A percentile compares a stretch with the other conserved stretches of the same genome.
These are phyloP conservation scores for Polyporus tsugae DNA, from an alignment of 1,284 basidiomycete species.

Conservation along the genomic window DNA sequence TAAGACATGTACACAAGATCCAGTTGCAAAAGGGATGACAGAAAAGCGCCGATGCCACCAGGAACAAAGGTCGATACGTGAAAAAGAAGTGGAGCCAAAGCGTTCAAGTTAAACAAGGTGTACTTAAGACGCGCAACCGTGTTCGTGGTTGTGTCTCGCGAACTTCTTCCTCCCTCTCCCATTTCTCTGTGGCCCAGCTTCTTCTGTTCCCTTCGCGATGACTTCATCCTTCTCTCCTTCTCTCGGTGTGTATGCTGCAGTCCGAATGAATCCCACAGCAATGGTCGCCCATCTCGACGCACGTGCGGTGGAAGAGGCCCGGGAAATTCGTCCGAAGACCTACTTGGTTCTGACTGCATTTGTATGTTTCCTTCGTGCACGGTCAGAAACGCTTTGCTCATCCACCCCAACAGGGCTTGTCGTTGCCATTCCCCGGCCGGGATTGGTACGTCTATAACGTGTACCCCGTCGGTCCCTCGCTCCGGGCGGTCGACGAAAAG, in stretches of 20 bases:
- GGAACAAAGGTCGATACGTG: background rate
- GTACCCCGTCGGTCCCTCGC: background rate
- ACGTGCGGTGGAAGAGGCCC: background rate
- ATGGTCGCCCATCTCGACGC: background rate
- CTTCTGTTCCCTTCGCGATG: background rate
- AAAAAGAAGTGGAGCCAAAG: background rate
- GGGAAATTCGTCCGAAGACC: background rate
- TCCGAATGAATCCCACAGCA: background rate
- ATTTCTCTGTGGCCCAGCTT: no score
- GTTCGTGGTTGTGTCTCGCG: background rate
- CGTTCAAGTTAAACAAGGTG: background rate
- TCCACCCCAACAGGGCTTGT: background rate
- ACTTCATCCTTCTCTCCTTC: background rate
- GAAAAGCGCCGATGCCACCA: background rate
- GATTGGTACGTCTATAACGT: constrained; percentile 10
- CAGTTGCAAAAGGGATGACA: background rate
- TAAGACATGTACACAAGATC: background rate
- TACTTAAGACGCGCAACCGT: background rate
- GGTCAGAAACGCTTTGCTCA: background rate
- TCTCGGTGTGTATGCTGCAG: background rate
- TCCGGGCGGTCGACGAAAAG: constrained; percentile 4
- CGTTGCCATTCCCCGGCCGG: background rate
- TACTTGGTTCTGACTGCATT: background rate
- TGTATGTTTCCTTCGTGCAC: background rate
- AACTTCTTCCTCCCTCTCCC: background rate